phyloP scores from a whole-genome alignment of 1,139 yeast genomes.

The Saccharomyces hybrid region DNA sequence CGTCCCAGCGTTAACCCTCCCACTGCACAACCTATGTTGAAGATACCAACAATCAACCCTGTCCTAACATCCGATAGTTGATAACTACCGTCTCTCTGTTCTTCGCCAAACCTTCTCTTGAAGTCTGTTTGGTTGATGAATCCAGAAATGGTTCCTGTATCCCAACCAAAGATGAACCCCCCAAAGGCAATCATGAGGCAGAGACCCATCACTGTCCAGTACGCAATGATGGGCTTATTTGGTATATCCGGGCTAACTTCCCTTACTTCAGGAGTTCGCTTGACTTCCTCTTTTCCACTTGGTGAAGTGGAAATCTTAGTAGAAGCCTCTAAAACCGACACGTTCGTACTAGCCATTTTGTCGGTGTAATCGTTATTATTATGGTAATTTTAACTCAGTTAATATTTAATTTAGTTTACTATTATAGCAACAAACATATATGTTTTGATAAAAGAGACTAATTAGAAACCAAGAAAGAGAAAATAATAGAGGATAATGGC shows the following conservation, averaged over 20 bases:
- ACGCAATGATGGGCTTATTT: constrained; percentile 42
- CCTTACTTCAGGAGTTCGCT: not conserved
- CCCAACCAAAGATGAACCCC: constrained; percentile 64
- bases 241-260: constrained; percentile 16
- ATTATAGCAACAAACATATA: not conserved
- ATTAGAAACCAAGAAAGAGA: not conserved
- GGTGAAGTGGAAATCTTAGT: not conserved
- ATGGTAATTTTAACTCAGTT: not conserved
- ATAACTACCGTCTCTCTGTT: constrained; percentile 34
- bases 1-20: constrained; percentile 52
- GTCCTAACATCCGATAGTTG: constrained; percentile 45
- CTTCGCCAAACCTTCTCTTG: constrained; percentile 44
- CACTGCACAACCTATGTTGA: constrained; percentile 60
- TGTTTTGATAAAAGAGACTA: not conserved
- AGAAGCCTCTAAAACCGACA: not conserved
- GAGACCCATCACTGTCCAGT: constrained; percentile 17
- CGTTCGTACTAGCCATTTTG: not conserved
- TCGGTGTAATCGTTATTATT: not conserved
- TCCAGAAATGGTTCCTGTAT: constrained; percentile 70
- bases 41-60: constrained; percentile 56
- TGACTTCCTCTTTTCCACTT: not conserved
- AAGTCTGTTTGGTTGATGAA: constrained; percentile 45
- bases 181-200: constrained; percentile 50
- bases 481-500: not conserved
- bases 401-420: not conserved